Evolutionary conservation across 371 early-diverging fungal genomes (phyloP).

Genomic region (Choanephora cucurbitarum): DNA sequence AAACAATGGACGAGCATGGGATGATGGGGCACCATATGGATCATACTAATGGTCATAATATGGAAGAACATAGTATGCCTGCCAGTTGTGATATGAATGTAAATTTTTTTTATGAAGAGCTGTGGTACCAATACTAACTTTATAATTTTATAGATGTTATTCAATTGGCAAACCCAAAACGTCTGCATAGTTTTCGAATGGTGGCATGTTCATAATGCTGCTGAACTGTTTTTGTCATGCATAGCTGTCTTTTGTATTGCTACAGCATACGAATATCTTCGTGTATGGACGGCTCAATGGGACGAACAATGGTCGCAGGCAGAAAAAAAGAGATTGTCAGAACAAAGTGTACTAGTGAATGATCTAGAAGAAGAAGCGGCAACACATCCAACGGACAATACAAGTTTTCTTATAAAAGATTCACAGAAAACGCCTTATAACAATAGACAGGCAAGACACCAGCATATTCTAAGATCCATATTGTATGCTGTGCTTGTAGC

Average conservation of each 20-base stretch:
- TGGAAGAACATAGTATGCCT: constrained; percentile 13
- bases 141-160: constrained; percentile 58
- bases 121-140: neutral
- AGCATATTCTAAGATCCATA: constrained; percentile 54
- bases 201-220: constrained; percentile 63
- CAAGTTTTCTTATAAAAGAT: constrained; percentile 5
- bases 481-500: constrained; percentile 69
- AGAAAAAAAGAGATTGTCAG: constrained; percentile 28
- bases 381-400: neutral
- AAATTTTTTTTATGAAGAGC: neutral
- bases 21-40: constrained; percentile 9
- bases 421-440: neutral
- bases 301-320: constrained; percentile 46
- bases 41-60: constrained; percentile 3
- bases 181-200: constrained; percentile 72
- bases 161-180: constrained; percentile 74
- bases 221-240: constrained; percentile 58
- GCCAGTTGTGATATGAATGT: constrained; percentile 20
- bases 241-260: constrained; percentile 56
- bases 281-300: constrained; percentile 45
- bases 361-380: constrained; percentile 1
- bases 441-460: constrained; percentile 37
- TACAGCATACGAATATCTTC: constrained; percentile 60
- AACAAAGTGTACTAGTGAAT: constrained; percentile 3
- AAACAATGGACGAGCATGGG: constrained; percentile 9